Evolutionary conservation across 176 grass and related monocot genomes (phyloP).

Genomic region (Cenchrus purpureus): DNA sequence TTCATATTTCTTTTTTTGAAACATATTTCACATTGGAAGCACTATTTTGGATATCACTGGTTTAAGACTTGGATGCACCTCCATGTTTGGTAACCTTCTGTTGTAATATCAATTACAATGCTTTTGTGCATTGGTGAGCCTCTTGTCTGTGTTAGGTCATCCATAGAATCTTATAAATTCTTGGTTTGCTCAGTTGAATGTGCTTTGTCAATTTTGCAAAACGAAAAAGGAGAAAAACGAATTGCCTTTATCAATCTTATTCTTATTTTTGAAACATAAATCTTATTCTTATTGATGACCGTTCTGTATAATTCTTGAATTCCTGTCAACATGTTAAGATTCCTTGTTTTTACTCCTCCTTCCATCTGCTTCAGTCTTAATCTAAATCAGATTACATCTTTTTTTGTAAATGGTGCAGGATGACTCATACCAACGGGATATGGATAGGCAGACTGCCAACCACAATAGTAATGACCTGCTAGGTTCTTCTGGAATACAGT

Average conservation of each 20-base stretch:
- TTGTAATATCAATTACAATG: background rate
- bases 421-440: conserved; percentile 34
- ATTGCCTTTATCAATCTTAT: background rate
- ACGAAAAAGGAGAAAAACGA: background rate
- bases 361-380: conserved; percentile 20
- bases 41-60: background rate
- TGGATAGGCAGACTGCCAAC: conserved; percentile 28
- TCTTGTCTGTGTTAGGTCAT: background rate
- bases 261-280: too few species aligned
- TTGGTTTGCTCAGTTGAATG: background rate
- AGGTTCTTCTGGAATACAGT: conserved; percentile 57
- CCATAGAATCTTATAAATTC: background rate
- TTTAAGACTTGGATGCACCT: background rate
- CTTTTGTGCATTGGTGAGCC: background rate
- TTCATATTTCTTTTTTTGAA: background rate
- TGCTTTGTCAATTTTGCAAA: background rate
- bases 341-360: background rate
- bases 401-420: conserved; percentile 50
- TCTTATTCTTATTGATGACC: background rate
- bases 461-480: conserved; percentile 35
- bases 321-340: background rate
- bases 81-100: background rate
- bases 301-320: background rate
- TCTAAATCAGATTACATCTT: conserved; percentile 24
- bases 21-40: background rate